These are phyloP conservation scores for Pascua sp. DNA, from an alignment of 1,284 basidiomycete genomes.

Conservation along the genomic window DNA sequence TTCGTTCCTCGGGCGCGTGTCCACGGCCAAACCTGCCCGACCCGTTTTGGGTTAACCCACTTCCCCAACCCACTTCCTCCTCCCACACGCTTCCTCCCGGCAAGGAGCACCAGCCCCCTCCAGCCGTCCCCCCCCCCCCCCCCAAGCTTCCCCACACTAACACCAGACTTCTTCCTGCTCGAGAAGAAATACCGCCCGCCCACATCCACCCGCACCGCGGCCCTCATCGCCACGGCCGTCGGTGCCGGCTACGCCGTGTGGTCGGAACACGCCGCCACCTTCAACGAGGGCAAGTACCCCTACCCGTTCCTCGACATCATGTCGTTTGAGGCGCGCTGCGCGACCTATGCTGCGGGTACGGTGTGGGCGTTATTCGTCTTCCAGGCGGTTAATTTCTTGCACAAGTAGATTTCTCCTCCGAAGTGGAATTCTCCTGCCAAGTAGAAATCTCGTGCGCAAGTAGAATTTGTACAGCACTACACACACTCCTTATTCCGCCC, in stretches of 20 bases:
- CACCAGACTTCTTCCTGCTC: constrained; percentile 64
- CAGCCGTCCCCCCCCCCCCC: background rate
- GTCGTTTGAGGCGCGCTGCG: constrained; percentile 55
- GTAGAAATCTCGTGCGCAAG: no score
- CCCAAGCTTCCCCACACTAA: background rate
- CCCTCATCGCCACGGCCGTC: constrained; percentile 52
- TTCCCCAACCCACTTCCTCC: background rate
- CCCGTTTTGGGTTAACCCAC: no score
- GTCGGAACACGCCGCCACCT: constrained; percentile 67
- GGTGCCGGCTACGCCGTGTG: constrained; percentile 61
- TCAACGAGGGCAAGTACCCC: constrained; percentile 60
- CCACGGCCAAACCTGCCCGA: no score
- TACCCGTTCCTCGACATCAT: constrained; percentile 74
- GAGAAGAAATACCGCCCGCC: constrained; percentile 60
- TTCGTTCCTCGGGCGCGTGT: no score
- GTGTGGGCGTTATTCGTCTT: constrained; percentile 60
- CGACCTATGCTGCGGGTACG: constrained; percentile 60
- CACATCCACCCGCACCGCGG: constrained; percentile 53
- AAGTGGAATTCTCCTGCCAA: no score
- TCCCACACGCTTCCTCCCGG: no score
- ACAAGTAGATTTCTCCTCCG: constrained; percentile 16
- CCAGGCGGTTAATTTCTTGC: constrained; percentile 52
- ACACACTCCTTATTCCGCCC: background rate
- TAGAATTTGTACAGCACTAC: background rate
- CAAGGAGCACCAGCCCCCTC: no score